Evolutionary conservation across 495 filamentous ascomycete genomes (phyloP), one percentile per base, ranked within the genome.

Genomic region (Aspergillus nanangensis): DNA sequence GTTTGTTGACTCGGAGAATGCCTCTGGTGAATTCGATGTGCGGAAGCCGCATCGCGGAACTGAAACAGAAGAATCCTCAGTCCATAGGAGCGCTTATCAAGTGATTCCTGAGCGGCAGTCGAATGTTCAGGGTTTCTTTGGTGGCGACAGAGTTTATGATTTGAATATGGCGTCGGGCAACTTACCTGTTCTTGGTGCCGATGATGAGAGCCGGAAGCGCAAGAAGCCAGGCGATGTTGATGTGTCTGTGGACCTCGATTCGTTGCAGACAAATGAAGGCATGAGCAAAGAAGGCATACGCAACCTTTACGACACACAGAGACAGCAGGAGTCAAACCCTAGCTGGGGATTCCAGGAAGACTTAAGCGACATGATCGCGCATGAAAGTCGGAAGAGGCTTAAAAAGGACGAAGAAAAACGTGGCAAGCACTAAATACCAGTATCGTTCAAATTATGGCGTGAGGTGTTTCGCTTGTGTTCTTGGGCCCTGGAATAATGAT

Each of bases 201-300:
- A 92, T 7, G 89, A 95, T 45, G 81, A 87, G 32, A 81, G 65
- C 24, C 76, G 84, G 45, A 91, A 97, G 77, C 76, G 94, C 44
- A 96, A 93, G 74, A 91, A 96, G 77, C 91, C 86, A 0, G 93
- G 90, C 13, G 93, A 98, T 66, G 79, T 98, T 20, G 93, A 98
- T 47, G 84, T 97, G 18, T 85, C 88, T 18, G 79, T 98, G 38
- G 88, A 98, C 59, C 79, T 87, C 15, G 88, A 95, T 54, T 72
- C 81, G 18, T 62, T 98, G 47, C 78, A 77, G 42, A 65, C 72
- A 3, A 75, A 81, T 48, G 89, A 88, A 48, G 84, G 86, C 14
- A 72, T 96, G 39, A 76, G 70, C 47, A 83, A 82, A 45, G 84
- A 86, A 29, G 76, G 74, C 25, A 60, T 88, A 41, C 74, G 82